Conservation (phyloP, 208 protist genomes). For the Sergeia podlipaevii region DNA sequence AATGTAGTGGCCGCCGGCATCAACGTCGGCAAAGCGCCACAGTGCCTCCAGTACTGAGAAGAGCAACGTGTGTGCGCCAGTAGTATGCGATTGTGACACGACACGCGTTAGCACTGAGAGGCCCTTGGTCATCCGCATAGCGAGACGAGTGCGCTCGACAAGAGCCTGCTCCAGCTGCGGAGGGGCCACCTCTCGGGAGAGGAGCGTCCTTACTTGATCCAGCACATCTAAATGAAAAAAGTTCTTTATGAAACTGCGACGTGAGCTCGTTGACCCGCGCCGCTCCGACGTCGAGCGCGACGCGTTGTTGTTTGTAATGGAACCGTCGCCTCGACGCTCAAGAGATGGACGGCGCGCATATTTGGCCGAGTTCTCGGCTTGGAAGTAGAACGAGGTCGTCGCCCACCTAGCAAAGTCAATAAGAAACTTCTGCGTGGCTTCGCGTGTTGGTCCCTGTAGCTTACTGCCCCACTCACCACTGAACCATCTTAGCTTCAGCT, state of each 20-base stretch:
- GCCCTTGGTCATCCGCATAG: constrained; percentile 54
- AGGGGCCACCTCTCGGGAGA: constrained; percentile 51
- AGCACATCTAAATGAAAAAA: constrained; percentile 55
- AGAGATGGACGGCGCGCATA: constrained; percentile 17
- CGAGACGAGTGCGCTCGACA: constrained; percentile 45
- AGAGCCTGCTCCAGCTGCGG: constrained; percentile 56
- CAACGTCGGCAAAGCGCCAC: constrained; percentile 37
- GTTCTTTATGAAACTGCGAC: constrained; percentile 55
- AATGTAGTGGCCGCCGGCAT: constrained; percentile 53
- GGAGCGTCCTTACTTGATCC: constrained; percentile 66
- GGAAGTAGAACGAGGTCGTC: constrained; percentile 41
- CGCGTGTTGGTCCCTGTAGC: constrained; percentile 62
- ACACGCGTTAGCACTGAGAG: constrained; percentile 39
- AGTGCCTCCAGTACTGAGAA: constrained; percentile 40
- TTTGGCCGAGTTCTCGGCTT: constrained; percentile 7
- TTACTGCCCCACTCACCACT: constrained; percentile 83
- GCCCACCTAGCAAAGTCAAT: constrained; percentile 70
- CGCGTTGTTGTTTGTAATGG: constrained; percentile 24
- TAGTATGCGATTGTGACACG: constrained; percentile 9
- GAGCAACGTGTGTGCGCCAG: constrained; percentile 12
- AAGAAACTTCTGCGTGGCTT: constrained; percentile 50
- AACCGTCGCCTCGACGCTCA: constrained; percentile 33
- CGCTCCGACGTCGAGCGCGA: constrained; percentile 62
- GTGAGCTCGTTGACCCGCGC: constrained; percentile 43
- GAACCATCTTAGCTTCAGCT: constrained; percentile 86